Evolutionary conservation across 148 eudicot genomes (phyloP).

Genomic region (Agrostemma githago): DNA sequence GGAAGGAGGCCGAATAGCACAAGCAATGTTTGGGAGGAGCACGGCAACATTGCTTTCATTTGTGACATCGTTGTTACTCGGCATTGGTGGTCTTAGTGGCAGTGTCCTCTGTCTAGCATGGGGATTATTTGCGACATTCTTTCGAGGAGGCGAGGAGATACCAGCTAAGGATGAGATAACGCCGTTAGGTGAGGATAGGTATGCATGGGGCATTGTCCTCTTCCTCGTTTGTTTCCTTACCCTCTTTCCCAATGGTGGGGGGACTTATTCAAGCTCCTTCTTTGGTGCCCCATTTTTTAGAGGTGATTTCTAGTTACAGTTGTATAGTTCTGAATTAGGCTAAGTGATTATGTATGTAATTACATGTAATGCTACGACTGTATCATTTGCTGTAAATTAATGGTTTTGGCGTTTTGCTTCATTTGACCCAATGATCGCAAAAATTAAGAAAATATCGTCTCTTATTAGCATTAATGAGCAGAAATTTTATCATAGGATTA

Average conservation of each 20-base stretch:
- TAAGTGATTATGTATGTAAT: neutral
- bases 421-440: too few species aligned
- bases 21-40: constrained; percentile 86
- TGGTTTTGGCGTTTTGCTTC: too few species aligned
- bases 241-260: constrained; percentile 89
- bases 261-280: constrained; percentile 69
- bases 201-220: constrained; percentile 78
- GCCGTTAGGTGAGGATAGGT: constrained; percentile 69
- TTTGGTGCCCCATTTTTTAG: constrained; percentile 66
- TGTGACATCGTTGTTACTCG: constrained; percentile 62
- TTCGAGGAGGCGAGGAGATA: constrained; percentile 88
- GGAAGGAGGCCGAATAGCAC: constrained; percentile 92
- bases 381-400: constrained; percentile 2
- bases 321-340: constrained; percentile 14
- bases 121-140: constrained; percentile 86
- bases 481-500: too few species aligned
- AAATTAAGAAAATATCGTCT: too few species aligned
- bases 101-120: constrained; percentile 85
- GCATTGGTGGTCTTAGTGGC: constrained; percentile 83
- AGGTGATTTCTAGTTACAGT: constrained; percentile 40
- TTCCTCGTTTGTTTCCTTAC: constrained; percentile 81
- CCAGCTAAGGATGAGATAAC: constrained; percentile 89
- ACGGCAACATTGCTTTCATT: constrained; percentile 62
- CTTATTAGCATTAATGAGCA: too few species aligned
- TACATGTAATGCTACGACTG: neutral